phyloP scores from a whole-genome alignment of 2,329 filamentous ascomycete species.

The Myrmaecium sp. region DNA sequence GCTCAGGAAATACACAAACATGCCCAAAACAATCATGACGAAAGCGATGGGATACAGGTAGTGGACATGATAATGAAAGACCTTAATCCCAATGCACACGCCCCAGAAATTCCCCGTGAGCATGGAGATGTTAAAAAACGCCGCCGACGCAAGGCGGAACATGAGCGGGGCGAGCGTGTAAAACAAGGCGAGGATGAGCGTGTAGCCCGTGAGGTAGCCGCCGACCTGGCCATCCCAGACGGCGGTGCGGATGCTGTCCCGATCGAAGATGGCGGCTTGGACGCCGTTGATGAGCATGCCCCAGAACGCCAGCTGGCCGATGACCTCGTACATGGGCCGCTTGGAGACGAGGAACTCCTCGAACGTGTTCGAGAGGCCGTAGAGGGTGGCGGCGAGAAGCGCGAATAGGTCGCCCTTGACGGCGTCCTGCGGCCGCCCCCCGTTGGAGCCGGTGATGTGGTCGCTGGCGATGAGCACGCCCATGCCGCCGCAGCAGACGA shows the following conservation, averaged over 20 bases:
- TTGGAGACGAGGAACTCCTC: constrained; percentile 90
- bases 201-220: constrained; percentile 83
- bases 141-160: constrained; percentile 75
- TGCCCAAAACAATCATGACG: constrained; percentile 72
- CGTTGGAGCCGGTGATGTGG: constrained; percentile 62
- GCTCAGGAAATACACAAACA: constrained; percentile 74
- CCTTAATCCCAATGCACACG: constrained; percentile 74
- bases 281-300: constrained; percentile 71
- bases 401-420: constrained; percentile 90
- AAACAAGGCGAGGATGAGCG: constrained; percentile 65
- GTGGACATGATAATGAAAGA: constrained; percentile 67
- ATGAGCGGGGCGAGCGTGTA: constrained; percentile 78
- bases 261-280: constrained; percentile 85
- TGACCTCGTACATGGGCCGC: constrained; percentile 77
- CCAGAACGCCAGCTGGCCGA: constrained; percentile 79
- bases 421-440: constrained; percentile 49
- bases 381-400: constrained; percentile 73
- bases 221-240: constrained; percentile 37
- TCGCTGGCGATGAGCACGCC: constrained; percentile 76
- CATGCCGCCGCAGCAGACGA: constrained; percentile 82
- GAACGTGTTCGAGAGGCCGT: constrained; percentile 78
- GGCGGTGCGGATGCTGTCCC: constrained; percentile 41
- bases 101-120: constrained; percentile 96
- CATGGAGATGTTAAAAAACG: constrained; percentile 92
- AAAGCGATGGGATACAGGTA: constrained; percentile 94